A percentile compares a stretch with the other conserved stretches of the same genome.
These are phyloP conservation scores for Nidula microcarpa DNA, from an alignment of 768 basidiomycete genomes.

Conservation along the genomic window DNA sequence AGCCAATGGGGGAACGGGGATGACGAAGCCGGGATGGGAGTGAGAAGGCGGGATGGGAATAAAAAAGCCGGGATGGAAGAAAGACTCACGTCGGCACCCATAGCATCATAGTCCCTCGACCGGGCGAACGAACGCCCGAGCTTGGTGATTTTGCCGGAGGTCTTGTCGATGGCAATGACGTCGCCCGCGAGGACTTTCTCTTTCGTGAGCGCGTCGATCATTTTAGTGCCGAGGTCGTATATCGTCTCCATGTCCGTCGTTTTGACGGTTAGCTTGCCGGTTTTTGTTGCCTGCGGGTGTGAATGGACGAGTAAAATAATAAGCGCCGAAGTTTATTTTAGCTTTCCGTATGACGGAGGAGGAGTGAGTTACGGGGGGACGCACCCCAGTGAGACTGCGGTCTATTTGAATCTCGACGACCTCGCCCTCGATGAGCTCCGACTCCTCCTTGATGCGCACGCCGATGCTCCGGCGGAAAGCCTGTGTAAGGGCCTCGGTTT, in stretches of 20 bases:
- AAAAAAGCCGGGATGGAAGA: no score
- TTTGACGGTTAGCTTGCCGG: constrained; percentile 79
- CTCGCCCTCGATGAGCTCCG: constrained; percentile 92
- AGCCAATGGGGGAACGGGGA: not conserved
- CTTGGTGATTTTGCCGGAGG: constrained; percentile 94
- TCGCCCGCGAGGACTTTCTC: constrained; percentile 96
- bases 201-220: constrained; percentile 97
- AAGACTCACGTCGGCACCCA: constrained; percentile 91
- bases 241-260: constrained; percentile 99
- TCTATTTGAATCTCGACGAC: constrained; percentile 59
- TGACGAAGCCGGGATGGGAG: no score
- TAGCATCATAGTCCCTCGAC: constrained; percentile 96
- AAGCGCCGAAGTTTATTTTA: not conserved
- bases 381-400: constrained; percentile 90
- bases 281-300: not conserved
- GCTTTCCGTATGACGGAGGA: no score
- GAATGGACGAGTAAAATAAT: not conserved
- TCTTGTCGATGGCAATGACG: constrained; percentile 95
- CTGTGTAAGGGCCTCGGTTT: constrained; percentile 97
- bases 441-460: constrained; percentile 96
- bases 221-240: constrained; percentile 97
- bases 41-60: no score
- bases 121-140: constrained; percentile 95
- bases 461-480: constrained; percentile 96
- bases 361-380: constrained; percentile 9